Percentiles rank a stretch among this genome's conserved stretches.
Evolutionary conservation across 169 alveolate genomes (phyloP).

Genomic region (Plasmodium gaboni): DNA sequence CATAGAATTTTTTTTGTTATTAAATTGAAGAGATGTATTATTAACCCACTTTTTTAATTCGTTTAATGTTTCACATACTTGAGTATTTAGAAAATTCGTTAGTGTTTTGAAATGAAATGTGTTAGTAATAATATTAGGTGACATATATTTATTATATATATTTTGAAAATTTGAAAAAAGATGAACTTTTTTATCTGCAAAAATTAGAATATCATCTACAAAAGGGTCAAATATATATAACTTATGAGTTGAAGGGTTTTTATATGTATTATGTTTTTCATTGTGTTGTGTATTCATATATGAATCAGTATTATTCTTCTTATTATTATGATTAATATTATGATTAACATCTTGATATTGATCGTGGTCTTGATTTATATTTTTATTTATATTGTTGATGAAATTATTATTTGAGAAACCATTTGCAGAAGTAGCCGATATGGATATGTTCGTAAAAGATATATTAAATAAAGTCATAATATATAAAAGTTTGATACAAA

Average conservation of each 20-base stretch:
- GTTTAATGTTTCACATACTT: conserved; percentile 37
- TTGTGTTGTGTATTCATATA: background rate
- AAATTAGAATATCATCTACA: conserved; percentile 50
- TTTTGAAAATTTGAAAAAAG: conserved; percentile 1
- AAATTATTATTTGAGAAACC: background rate
- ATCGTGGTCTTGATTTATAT: too few relatives aligned
- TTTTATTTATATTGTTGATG: background rate
- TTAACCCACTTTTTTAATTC: conserved; percentile 47
- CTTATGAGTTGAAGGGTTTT: background rate
- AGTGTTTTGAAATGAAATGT: conserved; percentile 21
- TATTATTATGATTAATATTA: too few relatives aligned
- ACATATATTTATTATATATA: background rate
- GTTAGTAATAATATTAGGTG: background rate
- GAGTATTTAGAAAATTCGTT: background rate
- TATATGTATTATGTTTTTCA: background rate
- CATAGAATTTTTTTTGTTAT: conserved; percentile 9
- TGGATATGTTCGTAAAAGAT: conserved; percentile 27
- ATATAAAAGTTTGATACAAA: conserved; percentile 16
- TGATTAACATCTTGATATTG: too few relatives aligned
- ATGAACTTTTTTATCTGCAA: conserved; percentile 26
- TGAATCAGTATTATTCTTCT: too few relatives aligned
- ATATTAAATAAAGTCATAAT: conserved; percentile 42
- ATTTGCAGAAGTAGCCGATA: background rate
- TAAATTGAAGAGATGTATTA: conserved; percentile 4
- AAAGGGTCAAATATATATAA: conserved; percentile 30